A percentile compares a stretch with the other conserved stretches of the same genome.
phyloP scores from a whole-genome alignment of 345 rosid genomes.

The Arabidopsis suecica region DNA sequence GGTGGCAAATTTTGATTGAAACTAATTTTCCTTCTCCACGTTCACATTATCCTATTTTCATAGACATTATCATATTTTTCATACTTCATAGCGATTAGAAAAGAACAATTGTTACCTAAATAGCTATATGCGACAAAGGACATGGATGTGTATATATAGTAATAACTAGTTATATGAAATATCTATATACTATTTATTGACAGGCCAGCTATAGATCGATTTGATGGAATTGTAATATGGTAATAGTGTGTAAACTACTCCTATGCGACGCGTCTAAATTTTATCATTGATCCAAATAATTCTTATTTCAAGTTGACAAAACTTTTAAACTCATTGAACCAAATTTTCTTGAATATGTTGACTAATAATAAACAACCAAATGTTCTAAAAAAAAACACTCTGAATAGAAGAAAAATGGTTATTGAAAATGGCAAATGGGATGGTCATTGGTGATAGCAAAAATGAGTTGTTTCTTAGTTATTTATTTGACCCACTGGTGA shows the following conservation, averaged over 20 bases:
- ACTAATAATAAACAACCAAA: too few species aligned
- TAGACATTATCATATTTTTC: not conserved
- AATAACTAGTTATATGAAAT: constrained; percentile 8
- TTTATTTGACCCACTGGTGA: constrained; percentile 42
- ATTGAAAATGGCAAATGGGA: constrained; percentile 10
- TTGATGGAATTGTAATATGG: constrained; percentile 15
- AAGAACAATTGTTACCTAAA: not conserved
- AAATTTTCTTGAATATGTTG: too few species aligned
- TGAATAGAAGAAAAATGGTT: not conserved
- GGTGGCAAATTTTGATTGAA: constrained; percentile 21
- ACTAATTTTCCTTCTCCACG: not conserved
- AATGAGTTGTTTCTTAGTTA: constrained; percentile 43
- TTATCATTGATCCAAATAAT: not conserved
- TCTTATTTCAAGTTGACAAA: too few species aligned
- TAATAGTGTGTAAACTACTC: not conserved
- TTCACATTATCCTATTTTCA: constrained; percentile 31
- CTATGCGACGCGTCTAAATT: constrained; percentile 8
- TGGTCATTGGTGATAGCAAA: constrained; percentile 34
- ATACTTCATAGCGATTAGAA: not conserved
- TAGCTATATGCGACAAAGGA: constrained; percentile 21
- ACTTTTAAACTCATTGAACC: too few species aligned
- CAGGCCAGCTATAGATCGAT: constrained; percentile 27
- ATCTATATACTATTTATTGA: constrained; percentile 11
- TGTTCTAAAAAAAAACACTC: not conserved
- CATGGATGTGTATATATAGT: constrained; percentile 20